Evolutionary conservation across 495 filamentous ascomycete genomes (phyloP), one percentile per base, ranked within the genome.

Genomic region (Penicillium macrosclerotiorum): DNA sequence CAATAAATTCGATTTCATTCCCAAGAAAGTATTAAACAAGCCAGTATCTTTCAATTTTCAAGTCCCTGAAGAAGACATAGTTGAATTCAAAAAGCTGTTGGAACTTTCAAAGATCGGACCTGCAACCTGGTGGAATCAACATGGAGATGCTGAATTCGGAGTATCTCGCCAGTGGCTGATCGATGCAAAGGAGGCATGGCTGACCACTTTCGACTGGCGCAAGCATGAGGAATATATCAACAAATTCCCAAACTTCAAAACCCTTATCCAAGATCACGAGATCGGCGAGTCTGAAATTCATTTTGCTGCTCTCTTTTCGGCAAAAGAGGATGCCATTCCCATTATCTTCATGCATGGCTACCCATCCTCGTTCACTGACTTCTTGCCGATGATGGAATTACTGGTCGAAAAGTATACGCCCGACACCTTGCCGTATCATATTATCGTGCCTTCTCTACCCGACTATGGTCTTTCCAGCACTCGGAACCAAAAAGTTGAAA

Each of bases 371-470:
- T 51, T 47, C 44, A 17, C 33, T 29, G 49, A 57, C 61, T 47
- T 62, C 17, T 18, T 74, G 4, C 62, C 57, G 5, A 56, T 67
- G 41, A 45, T 68, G 20, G 40, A 55, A 4, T 41, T 75, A 5
- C 52, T 82, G 11, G 48, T 49, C 11, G 41, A 60, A 2, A 75
- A 75, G 55, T 79, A 82, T 56, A 65, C 65, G 0, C 68, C 76
- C 0, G 49, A 70, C 12, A 72, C 65, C 13, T 64, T 79, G 4
- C 78, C 79, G 0, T 86, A 79, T 51, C 78, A 84, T 37, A 46
- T 84, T 36, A 69, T 84, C 31, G 72, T 81, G 2, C 80, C 82
- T 0, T 77, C 69, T 1, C 58, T 82, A 12, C 77, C 81, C 0
- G 80, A 76, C 14, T 84, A 79, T 48, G 47, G 47, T 65, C 67